Evolutionary conservation across 106 monocot genomes (phyloP), one percentile per base, ranked within the genome.

Genomic region (Triglochin maritima): DNA sequence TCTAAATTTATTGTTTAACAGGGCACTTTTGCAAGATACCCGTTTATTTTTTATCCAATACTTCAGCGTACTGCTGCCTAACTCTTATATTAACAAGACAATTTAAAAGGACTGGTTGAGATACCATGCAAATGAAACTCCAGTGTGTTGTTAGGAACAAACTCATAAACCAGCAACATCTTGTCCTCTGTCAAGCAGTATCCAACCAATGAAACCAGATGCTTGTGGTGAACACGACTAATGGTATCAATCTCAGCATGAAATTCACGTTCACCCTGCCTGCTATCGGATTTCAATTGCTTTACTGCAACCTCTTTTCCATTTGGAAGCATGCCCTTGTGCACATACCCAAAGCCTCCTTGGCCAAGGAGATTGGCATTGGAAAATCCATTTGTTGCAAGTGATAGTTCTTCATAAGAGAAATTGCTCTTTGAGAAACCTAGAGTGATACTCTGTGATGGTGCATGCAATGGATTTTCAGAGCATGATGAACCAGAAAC

Each of bases 61-160:
- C 29, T 29, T 29, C 29, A 29, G 1, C 29, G 29, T 29, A 29
- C 29, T 29, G 29, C 29, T 29, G 29, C 29, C 29, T 29, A 29
- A 29, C 29, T 29, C 29, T 0, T 29, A 29, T 29, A 29, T 29
- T 29, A 29, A 29, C 29, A 29, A 29, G 1, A 29, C 29, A 29
- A 29, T 29, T 29, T 29, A 29, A 29, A 29, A 29, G 29, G 29
- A 29, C 29, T 29, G 29, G 29, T 29, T 29, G 29, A 29, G 29
- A 29, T 72, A 72, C 72, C 72, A 46, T 64, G 72, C 64, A 72
- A 48, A 64, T 72, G 72, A 50, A 64, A 72, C 52, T 72, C 72
- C 53, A 72, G 49, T 54, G 72, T 72, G 42, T 64, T 64, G 56
- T 72, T 72, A 29, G 72, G 72, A 64, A 72, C 72, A 64, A 72